Base-by-base conservation (phyloP, 192 early-diverging fungal species). In the Mortierella hygrophila region DNA sequence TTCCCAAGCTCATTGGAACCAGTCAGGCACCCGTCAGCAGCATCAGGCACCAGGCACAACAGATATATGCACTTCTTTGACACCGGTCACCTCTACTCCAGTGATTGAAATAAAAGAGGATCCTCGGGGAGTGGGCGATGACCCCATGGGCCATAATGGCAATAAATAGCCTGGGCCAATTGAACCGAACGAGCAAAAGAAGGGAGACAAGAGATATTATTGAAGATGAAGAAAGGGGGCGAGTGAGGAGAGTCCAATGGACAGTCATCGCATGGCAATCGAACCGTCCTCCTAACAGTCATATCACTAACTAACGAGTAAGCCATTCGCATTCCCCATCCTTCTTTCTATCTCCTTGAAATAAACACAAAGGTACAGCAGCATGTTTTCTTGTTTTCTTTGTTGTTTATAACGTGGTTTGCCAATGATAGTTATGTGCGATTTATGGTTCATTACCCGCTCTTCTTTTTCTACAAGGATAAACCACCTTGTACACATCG, bases 321-420 rank as follows among this genome's bases (percentile, higher is more conserved):
- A 2, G 10, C 11, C 11, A 10, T 32, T 65, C 11, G 29, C 26
- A 32, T 32, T 65, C 60, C 13, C 29, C 60, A 29, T 32, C 60
- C 29, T 32, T 29, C 60, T 60, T n/a, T 60, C n/a, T 65, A 29
- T 65, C 60, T 65, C 60, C 60, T 65, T 65, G 60, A 60, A 60
- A 7, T n/a, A 26, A 65, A 65, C 29, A 65, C 29, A 29, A 35
- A 26, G n/a, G n/a, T 60, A 32, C 60, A 32, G n/a, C 23, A 26
- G 55, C 6, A 23, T 60, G 55, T 26, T 23, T 32, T 35, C 60
- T 13, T 52, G 10, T 46, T 46, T 46, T 46, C 44, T 46, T 46
- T 46, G 44, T 20, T 52, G 49, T 52, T 21, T 52, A 52, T 16
- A 65, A 13, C 9, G 3, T 26, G 11, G 26, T 26, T 32, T 3